Percentiles rank a stretch among this genome's conserved stretches.
Conservation (phyloP, 257 asterid genomes). For the Solanum gracilifrons region DNA sequence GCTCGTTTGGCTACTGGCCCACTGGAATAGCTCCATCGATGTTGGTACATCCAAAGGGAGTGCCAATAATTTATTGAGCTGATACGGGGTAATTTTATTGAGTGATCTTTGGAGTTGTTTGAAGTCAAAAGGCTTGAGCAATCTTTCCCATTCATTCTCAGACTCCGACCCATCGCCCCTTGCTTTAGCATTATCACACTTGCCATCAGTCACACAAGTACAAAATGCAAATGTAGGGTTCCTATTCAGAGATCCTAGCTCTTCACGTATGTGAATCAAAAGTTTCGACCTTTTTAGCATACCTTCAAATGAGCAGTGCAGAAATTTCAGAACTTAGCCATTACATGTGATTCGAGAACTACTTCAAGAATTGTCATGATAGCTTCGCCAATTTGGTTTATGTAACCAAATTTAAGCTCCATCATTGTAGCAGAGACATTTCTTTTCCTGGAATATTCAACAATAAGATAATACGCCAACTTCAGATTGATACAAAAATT, state of each 20-base stretch:
- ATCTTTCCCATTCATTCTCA: constrained; percentile 80
- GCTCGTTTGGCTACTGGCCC: neutral
- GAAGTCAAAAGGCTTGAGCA: constrained; percentile 82
- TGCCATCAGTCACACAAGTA: constrained; percentile 17
- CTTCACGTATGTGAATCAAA: neutral
- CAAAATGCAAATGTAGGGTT: constrained; percentile 17
- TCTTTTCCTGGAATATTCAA: neutral
- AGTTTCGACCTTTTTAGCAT: neutral
- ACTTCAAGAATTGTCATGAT: neutral
- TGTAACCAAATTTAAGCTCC: neutral
- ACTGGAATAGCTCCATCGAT: neutral
- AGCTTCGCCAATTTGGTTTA: neutral
- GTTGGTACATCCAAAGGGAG: constrained; percentile 2
- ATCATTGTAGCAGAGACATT: neutral
- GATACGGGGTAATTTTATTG: constrained; percentile 53
- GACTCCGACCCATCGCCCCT: constrained; percentile 23
- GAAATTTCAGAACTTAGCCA: neutral
- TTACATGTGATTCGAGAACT: neutral
- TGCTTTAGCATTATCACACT: constrained; percentile 11
- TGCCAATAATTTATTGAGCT: constrained; percentile 42
- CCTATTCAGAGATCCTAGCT: constrained; percentile 5
- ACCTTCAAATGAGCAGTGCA: neutral
- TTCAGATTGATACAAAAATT: neutral
- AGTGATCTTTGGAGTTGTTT: constrained; percentile 61
- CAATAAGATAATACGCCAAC: neutral